Conservation (phyloP, 257 asterid species). For the Coffea canephora region DNA sequence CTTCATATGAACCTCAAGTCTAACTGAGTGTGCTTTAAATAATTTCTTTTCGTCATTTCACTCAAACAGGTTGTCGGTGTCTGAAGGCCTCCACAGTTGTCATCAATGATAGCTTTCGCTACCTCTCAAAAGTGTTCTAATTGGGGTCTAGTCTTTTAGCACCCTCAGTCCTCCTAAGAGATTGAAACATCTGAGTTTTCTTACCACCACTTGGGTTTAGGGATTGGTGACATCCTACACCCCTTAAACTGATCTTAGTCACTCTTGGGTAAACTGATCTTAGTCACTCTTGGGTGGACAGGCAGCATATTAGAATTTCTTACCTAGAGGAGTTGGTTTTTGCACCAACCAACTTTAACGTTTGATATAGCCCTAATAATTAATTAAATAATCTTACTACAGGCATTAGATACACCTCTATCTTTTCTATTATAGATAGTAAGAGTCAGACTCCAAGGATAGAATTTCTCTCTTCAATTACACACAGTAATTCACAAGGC, state of each 20-base stretch:
- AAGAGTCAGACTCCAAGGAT: neutral
- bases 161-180: neutral
- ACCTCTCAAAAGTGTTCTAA: neutral
- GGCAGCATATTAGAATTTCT: neutral
- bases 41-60: neutral
- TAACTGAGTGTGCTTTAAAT: neutral
- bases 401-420: neutral
- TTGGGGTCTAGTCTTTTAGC: neutral
- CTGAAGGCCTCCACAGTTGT: neutral
- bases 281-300: neutral
- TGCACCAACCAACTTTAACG: too few species aligned
- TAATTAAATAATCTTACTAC: too few species aligned
- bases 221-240: neutral
- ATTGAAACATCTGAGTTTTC: too few species aligned
- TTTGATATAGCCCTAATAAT: too few species aligned
- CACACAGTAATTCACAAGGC: neutral
- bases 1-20: constrained; percentile 1
- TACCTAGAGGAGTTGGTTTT: neutral
- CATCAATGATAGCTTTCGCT: neutral
- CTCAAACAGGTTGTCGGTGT: neutral
- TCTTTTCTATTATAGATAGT: neutral
- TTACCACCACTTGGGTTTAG: neutral
- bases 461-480: neutral
- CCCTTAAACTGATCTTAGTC: neutral
- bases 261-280: neutral